Percentiles rank a stretch among this genome's conserved stretches.
phyloP scores from a whole-genome alignment of 2,329 filamentous ascomycete species.

The Teratosphaeriaceae sp. region DNA sequence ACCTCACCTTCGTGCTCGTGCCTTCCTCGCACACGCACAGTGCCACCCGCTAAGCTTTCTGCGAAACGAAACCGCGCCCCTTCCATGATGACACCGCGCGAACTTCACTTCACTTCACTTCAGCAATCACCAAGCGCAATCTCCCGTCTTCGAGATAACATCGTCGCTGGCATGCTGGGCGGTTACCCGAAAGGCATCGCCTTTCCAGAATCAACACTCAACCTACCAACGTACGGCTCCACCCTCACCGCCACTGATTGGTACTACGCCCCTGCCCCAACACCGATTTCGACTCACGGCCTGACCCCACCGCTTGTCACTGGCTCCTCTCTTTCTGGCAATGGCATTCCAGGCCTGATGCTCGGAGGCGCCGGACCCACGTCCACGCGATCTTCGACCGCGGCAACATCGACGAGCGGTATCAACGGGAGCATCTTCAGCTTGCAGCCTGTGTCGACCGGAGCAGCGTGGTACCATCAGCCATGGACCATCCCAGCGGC shows the following conservation, averaged over 20 bases:
- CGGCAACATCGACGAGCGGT: not conserved
- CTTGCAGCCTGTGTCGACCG: not conserved
- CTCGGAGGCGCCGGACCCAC: not conserved
- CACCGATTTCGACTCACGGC: not conserved
- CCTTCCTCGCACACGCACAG: not conserved
- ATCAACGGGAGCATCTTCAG: not conserved
- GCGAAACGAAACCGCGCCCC: too few relatives aligned
- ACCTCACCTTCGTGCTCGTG: not conserved
- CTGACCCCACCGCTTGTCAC: not conserved
- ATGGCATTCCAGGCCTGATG: not conserved
- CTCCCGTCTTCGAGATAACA: too few relatives aligned
- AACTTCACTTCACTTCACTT: too few relatives aligned
- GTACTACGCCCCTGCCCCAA: not conserved
- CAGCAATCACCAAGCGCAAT: too few relatives aligned
- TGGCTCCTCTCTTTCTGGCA: not conserved
- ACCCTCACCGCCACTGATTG: not conserved
- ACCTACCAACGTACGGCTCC: not conserved
- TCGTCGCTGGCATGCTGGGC: too few relatives aligned
- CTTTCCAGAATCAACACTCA: not conserved
- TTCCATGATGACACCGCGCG: too few relatives aligned
- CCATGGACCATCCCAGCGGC: slow-evolving; percentile 4
- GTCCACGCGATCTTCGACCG: not conserved
- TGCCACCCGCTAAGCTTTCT: too few relatives aligned
- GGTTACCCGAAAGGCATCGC: not conserved
- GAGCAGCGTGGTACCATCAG: slow-evolving; percentile 4